phyloP scores from a whole-genome alignment of 75 land plant species.

The Selaginella moellendorffii region DNA sequence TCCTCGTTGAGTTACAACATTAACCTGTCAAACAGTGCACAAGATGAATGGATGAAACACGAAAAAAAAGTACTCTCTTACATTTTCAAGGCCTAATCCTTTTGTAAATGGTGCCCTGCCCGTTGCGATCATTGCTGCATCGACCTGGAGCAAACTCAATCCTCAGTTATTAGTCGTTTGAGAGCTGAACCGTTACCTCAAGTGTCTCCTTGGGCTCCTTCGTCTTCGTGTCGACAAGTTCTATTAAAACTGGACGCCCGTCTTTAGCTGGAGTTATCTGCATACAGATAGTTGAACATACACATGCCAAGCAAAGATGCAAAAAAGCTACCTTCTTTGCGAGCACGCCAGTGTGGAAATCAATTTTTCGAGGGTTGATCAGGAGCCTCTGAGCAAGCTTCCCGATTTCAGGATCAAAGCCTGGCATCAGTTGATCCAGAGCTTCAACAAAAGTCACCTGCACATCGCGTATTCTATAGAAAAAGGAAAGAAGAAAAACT shows the following conservation, averaged over 20 bases:
- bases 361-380: neutral
- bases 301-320: neutral
- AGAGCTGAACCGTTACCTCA: neutral
- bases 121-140: slow-evolving; percentile 9
- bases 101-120: slow-evolving; percentile 3
- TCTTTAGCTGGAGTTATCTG: slow-evolving; percentile 4
- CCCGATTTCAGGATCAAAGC: slow-evolving; percentile 4
- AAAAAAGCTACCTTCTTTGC: slow-evolving; percentile 4
- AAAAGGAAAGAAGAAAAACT: neutral
- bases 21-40: slow-evolving; percentile 31
- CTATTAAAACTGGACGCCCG: neutral
- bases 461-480: too few relatives aligned
- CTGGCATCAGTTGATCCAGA: slow-evolving; percentile 7
- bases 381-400: slow-evolving; percentile 6
- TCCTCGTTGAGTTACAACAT: slow-evolving; percentile 87
- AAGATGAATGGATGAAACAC: neutral
- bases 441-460: slow-evolving; percentile 6
- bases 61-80: neutral
- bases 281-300: neutral
- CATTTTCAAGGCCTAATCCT: slow-evolving; percentile 5
- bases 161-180: neutral
- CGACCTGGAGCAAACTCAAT: slow-evolving; percentile 2
- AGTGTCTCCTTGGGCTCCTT: neutral
- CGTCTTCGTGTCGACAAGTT: neutral
- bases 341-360: slow-evolving; percentile 2